Base-by-base conservation (phyloP, 768 basidiomycete genomes). In the Russula dissimulans region DNA sequence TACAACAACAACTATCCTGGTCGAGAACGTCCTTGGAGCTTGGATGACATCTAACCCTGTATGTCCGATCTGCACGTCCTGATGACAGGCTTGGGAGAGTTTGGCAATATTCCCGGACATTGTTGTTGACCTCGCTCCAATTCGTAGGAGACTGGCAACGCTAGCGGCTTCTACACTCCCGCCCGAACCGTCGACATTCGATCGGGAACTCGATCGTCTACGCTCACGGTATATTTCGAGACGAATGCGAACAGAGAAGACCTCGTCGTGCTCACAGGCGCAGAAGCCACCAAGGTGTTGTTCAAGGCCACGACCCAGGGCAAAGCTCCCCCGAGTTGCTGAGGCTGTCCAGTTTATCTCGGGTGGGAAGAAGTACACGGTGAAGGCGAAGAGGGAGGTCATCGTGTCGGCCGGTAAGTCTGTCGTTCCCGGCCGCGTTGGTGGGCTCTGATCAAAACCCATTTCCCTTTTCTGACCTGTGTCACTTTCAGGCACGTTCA, bases 401-500 rank as follows among this genome's bases (percentile, higher is more conserved):
- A n/a, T n/a, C n/a, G n/a, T n/a, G n/a, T n/a, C n/a, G n/a, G n/a
- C n/a, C n/a, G n/a, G n/a, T n/a, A n/a, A n/a, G n/a, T n/a, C n/a
- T n/a, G n/a, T n/a, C n/a, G n/a, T n/a, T n/a, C n/a, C n/a, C n/a
- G n/a, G n/a, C n/a, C n/a, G n/a, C n/a, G n/a, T n/a, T n/a, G n/a
- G n/a, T n/a, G n/a, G n/a, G n/a, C n/a, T n/a, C n/a, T n/a, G n/a
- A n/a, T n/a, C n/a, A n/a, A n/a, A n/a, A n/a, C n/a, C n/a, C n/a
- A n/a, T n/a, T n/a, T n/a, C n/a, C n/a, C n/a, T n/a, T n/a, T n/a
- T n/a, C n/a, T n/a, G n/a, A n/a, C n/a, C n/a, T n/a, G n/a, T n/a
- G n/a, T n/a, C n/a, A n/a, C n/a, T n/a, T n/a, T 67, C 66, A 56
- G 74, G 77, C 26, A 69, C 76, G 1, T 65, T 77, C 36, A 71